Conservation (phyloP, 169 alveolate genomes). For the Condylostoma magnum region DNA sequence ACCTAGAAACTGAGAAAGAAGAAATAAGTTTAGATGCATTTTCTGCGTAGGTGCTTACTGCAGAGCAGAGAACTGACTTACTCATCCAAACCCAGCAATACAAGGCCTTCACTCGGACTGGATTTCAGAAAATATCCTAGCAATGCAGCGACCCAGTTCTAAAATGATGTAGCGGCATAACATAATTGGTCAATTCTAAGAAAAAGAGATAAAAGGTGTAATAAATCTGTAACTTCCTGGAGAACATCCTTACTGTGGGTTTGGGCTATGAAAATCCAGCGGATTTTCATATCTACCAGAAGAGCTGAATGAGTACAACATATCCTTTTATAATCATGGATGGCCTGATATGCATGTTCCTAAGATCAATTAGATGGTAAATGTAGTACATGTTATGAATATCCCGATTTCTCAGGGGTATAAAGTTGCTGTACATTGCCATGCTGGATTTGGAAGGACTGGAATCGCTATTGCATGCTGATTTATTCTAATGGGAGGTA, state of each 20-base stretch:
- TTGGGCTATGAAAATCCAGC: slow-evolving; percentile 37
- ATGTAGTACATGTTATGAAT: slow-evolving; percentile 65
- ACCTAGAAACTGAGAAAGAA: slow-evolving; percentile 34
- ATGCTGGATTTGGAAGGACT: slow-evolving; percentile 89
- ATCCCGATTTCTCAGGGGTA: slow-evolving; percentile 51
- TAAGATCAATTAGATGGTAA: slow-evolving; percentile 44
- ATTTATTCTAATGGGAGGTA: background rate
- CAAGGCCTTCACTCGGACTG: slow-evolving; percentile 80
- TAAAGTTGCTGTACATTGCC: slow-evolving; percentile 84
- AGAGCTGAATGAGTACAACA: slow-evolving; percentile 56
- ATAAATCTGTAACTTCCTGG: slow-evolving; percentile 81
- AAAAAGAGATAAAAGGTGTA: slow-evolving; percentile 55
- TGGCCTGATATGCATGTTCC: slow-evolving; percentile 84
- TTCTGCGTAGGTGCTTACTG: slow-evolving; percentile 82
- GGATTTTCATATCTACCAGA: slow-evolving; percentile 73
- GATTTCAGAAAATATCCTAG: slow-evolving; percentile 75
- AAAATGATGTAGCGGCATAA: slow-evolving; percentile 60
- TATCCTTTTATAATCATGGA: slow-evolving; percentile 61
- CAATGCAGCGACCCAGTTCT: slow-evolving; percentile 74
- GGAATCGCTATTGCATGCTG: slow-evolving; percentile 67
- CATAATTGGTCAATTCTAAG: slow-evolving; percentile 58
- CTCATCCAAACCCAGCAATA: slow-evolving; percentile 71
- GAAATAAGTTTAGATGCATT: slow-evolving; percentile 59
- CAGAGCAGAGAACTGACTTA: slow-evolving; percentile 64
- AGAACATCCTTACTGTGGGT: slow-evolving; percentile 88